Evolutionary conservation across 2,329 filamentous ascomycete genomes (phyloP), one percentile per base, ranked within the genome.

Genomic region (Clonostachys rosea): DNA sequence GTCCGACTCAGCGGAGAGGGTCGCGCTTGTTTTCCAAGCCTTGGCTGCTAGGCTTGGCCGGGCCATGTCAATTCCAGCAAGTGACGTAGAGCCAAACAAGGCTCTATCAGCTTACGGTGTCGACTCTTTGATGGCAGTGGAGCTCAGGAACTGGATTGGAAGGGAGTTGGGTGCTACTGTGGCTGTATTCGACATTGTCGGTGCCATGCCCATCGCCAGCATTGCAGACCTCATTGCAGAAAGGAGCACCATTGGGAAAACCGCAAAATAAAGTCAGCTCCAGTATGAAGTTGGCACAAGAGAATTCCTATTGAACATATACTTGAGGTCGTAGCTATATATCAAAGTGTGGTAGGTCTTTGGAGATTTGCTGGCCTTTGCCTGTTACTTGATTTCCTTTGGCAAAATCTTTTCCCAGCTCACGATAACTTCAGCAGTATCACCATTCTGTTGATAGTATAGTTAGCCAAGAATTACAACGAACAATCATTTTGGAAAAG

Each of bases 51-150:
- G 17, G 11, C 10, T 45, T 12, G 44, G n/a, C 2, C 13, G 35
- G 5, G 64, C 66, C 33, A 71, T 74, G 64, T 71, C 64, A 46
- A 67, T 74, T 60, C 54, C 67, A 2, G 59, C 65, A 1, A 66
- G 67, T 40, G 71, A 75, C 41, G 64, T 76, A 13, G 70, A 76
- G 49, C 55, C 60, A 37, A 57, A 57, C 30, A 64, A 63, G 46
- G 58, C 69, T 1, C 64, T 69, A 5, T 65, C 62, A 24, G 68
- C 65, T 4, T 79, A 78, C 49, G 76, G 75, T 1, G 69, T 79
- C 6, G 76, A 79, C 57, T 77, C 73, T 0, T 63, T 79, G 9
- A 69, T 76, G 8, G 75, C 75, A 2, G 71, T 78, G 14, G 71
- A 70, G 14, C 59, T 78, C 8, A 66, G 74, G 16, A 76, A 70